These are phyloP conservation scores for Rhodomyrtus tomentosa DNA, from an alignment of 345 rosid genomes.

Conservation along the genomic window DNA sequence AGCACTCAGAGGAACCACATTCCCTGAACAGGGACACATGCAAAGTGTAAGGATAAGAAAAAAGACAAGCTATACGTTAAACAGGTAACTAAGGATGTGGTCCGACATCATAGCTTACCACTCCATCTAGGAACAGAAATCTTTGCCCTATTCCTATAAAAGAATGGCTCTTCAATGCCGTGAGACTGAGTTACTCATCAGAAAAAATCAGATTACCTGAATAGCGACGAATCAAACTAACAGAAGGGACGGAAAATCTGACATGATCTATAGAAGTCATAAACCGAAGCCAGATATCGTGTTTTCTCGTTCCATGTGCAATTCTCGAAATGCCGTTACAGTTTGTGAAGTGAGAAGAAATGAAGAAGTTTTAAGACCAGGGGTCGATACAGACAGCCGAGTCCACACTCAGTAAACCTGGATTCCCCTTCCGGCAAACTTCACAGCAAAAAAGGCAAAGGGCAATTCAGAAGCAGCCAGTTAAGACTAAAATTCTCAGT, in stretches of 20 bases:
- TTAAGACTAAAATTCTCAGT: neutral
- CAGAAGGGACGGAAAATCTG: no score
- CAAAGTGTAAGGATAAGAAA: neutral
- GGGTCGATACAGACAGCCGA: neutral
- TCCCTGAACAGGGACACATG: neutral
- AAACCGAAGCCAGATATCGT: no score
- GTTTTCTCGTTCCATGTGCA: neutral
- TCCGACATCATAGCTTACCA: neutral
- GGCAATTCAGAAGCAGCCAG: neutral
- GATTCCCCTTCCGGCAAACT: neutral
- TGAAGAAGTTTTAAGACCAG: neutral
- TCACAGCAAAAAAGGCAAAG: neutral
- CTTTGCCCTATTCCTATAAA: neutral
- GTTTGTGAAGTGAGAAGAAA: neutral
- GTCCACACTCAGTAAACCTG: neutral
- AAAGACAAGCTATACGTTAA: neutral
- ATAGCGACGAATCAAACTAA: no score
- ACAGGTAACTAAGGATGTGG: neutral
- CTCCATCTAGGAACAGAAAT: neutral
- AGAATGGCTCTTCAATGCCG: neutral
- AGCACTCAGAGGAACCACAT: neutral
- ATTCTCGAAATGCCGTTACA: neutral
- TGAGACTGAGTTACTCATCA: neutral
- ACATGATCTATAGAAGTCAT: no score
- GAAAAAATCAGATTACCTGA: neutral